Evolutionary conservation across 1,284 basidiomycete genomes (phyloP).

Genomic region (Jaminaea rosea): DNA sequence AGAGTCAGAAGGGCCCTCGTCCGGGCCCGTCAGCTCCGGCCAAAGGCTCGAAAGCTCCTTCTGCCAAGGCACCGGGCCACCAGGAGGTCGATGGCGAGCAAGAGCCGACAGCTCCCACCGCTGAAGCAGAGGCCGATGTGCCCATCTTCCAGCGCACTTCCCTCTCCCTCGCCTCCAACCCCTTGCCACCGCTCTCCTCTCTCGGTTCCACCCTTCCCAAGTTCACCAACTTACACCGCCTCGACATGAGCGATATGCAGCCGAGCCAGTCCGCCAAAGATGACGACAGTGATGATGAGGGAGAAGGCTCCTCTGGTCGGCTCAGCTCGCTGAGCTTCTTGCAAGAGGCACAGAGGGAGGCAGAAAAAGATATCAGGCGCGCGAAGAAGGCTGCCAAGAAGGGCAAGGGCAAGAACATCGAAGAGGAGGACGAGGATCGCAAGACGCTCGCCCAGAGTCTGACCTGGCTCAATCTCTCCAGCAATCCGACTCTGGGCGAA

Average conservation of each 20-base stretch:
- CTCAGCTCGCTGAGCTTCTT: constrained; percentile 25
- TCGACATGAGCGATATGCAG: constrained; percentile 33
- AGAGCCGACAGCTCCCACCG: too few species aligned
- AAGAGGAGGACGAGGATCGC: not conserved
- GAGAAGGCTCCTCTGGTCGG: not conserved
- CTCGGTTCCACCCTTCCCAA: constrained; percentile 30
- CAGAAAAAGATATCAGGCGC: not conserved
- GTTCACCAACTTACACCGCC: constrained; percentile 26
- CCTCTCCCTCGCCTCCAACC: constrained; percentile 25
- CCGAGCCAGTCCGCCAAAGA: not conserved
- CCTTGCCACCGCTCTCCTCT: constrained; percentile 20
- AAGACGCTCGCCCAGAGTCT: constrained; percentile 10
- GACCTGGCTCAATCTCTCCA: constrained; percentile 17
- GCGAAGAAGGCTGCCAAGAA: not conserved
- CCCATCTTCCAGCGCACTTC: constrained; percentile 14
- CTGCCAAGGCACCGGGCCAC: not conserved
- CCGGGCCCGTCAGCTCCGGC: not conserved
- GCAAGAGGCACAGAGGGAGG: not conserved
- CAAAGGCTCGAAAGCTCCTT: not conserved
- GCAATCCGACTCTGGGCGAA: constrained; percentile 10
- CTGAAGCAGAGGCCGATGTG: not conserved
- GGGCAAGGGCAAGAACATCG: not conserved
- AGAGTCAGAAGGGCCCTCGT: not conserved
- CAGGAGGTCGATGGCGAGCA: not conserved
- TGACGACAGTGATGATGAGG: not conserved